phyloP scores from a whole-genome alignment of 1,284 basidiomycete genomes.

The Pisolithus thermaeus region DNA sequence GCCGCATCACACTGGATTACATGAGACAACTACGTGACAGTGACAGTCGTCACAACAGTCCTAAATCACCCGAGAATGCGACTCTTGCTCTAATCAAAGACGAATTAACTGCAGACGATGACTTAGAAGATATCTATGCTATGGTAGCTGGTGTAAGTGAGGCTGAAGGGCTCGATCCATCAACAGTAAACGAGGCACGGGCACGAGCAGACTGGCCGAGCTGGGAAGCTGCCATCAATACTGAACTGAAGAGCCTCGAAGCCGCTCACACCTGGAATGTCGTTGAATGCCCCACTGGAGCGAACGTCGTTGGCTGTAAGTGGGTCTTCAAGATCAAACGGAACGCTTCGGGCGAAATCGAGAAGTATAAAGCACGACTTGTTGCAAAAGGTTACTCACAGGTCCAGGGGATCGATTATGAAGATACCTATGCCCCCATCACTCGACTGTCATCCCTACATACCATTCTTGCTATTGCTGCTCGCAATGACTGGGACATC shows the following conservation, averaged over 20 bases:
- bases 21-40: too few species aligned
- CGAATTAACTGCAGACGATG: neutral
- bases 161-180: neutral
- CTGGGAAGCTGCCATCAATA: slow-evolving; percentile 7
- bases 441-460: slow-evolving; percentile 24
- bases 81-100: neutral
- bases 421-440: slow-evolving; percentile 32
- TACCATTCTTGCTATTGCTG: slow-evolving; percentile 16
- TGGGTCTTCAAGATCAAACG: slow-evolving; percentile 35
- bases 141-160: neutral
- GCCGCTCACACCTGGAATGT: slow-evolving; percentile 13
- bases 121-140: slow-evolving; percentile 1
- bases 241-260: neutral
- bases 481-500: neutral
- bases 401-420: slow-evolving; percentile 33
- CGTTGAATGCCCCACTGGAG: neutral
- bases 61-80: neutral
- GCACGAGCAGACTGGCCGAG: slow-evolving; percentile 3
- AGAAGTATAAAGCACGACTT: slow-evolving; percentile 32
- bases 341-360: slow-evolving; percentile 23
- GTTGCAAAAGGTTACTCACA: slow-evolving; percentile 39
- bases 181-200: neutral
- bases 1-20: neutral
- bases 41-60: too few species aligned
- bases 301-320: slow-evolving; percentile 15